These are phyloP conservation scores for Noccaea bulbosa DNA, from an alignment of 345 rosid genomes.

Conservation along the genomic window DNA sequence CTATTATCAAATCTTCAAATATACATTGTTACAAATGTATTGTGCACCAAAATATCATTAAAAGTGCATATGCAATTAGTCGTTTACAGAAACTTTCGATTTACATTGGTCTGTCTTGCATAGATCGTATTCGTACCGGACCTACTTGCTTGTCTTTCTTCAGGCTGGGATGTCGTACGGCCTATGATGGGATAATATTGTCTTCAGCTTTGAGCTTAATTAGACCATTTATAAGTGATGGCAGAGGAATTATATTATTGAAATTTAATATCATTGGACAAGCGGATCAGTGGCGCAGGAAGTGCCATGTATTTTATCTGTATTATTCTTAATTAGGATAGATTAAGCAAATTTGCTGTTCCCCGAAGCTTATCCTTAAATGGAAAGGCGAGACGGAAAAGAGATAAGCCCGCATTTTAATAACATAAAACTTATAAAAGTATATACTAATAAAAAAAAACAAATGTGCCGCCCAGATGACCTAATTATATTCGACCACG, in stretches of 20 bases:
- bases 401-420: constrained; percentile 43
- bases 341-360: constrained; percentile 29
- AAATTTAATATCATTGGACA: constrained; percentile 11
- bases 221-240: too few relatives aligned
- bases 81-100: background rate
- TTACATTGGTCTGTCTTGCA: background rate
- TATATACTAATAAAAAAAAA: background rate
- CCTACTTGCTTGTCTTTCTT: background rate
- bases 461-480: constrained; percentile 40
- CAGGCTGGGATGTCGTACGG: constrained; percentile 9
- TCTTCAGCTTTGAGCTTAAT: background rate
- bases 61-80: background rate
- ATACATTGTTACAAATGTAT: background rate
- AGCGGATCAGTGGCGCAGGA: constrained; percentile 22
- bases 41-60: background rate
- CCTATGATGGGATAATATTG: background rate
- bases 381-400: constrained; percentile 31
- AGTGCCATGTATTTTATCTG: constrained; percentile 21
- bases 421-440: background rate
- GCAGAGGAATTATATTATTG: too few relatives aligned
- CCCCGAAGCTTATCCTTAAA: constrained; percentile 45
- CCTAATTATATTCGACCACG: constrained; percentile 42
- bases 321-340: constrained; percentile 43
- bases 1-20: too few relatives aligned
- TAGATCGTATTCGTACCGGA: background rate